Evolutionary conservation across 345 rosid species (phyloP).

Genomic region (Citropsis articulata): DNA sequence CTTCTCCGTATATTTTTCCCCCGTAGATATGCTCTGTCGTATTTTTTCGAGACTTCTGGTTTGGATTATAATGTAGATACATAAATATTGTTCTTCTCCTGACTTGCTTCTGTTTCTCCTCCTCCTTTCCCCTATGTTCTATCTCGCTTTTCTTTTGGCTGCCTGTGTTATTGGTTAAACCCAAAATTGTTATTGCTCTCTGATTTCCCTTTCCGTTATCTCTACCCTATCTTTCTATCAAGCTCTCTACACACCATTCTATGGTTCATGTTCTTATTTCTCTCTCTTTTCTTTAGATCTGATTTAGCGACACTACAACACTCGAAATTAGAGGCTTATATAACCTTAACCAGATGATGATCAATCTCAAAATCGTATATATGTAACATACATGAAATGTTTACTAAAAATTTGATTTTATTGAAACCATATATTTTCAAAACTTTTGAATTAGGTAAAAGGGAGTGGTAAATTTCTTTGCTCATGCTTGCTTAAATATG

Average conservation of each 20-base stretch:
- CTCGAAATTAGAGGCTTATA: background rate
- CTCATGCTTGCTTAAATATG: background rate
- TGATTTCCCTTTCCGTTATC: background rate
- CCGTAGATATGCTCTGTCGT: background rate
- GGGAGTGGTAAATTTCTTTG: background rate
- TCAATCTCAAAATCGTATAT: too few species aligned
- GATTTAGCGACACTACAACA: background rate
- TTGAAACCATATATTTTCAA: background rate
- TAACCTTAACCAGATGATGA: background rate
- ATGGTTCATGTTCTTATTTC: background rate
- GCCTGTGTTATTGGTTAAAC: background rate
- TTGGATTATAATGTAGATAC: background rate
- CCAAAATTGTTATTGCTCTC: background rate
- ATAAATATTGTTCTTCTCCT: background rate
- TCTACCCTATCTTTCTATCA: background rate
- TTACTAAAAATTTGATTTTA: background rate
- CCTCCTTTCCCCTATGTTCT: background rate
- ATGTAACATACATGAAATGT: background rate
- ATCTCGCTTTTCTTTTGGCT: background rate
- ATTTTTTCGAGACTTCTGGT: background rate
- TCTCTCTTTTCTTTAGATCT: background rate
- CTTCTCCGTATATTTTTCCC: background rate
- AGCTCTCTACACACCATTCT: background rate
- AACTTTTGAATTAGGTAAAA: background rate
- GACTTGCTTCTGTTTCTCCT: background rate